A percentile compares a stretch with the other conserved stretches of the same genome.
phyloP scores from a whole-genome alignment of 129 eudicot genomes.

The carrot (Daucus carota) region DH1_v3.0 NC_030381.2:26469001-26469500 shows the following conservation, averaged over 20 bases:
- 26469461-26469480: background rate
- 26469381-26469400: slow-evolving; percentile 52
- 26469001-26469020: background rate
- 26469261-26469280: slow-evolving; percentile 83
- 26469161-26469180: background rate
- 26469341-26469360: slow-evolving; percentile 92
- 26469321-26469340: slow-evolving; percentile 67
- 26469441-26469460: slow-evolving; percentile 23
- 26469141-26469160: background rate
- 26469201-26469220: background rate
- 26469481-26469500: background rate
- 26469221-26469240: background rate
- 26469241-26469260: background rate
- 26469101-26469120: background rate
- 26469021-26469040: background rate
- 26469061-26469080: background rate
- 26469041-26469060: background rate
- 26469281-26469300: slow-evolving; percentile 41
- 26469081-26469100: background rate
- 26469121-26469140: background rate
- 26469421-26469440: slow-evolving; percentile 80
- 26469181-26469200: background rate
- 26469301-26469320: slow-evolving; percentile 70
- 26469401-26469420: slow-evolving; percentile 55
- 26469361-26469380: slow-evolving; percentile 77